Evolutionary conservation across 257 asterid genomes (phyloP).

Genomic region (Nicotiana paniculata): DNA sequence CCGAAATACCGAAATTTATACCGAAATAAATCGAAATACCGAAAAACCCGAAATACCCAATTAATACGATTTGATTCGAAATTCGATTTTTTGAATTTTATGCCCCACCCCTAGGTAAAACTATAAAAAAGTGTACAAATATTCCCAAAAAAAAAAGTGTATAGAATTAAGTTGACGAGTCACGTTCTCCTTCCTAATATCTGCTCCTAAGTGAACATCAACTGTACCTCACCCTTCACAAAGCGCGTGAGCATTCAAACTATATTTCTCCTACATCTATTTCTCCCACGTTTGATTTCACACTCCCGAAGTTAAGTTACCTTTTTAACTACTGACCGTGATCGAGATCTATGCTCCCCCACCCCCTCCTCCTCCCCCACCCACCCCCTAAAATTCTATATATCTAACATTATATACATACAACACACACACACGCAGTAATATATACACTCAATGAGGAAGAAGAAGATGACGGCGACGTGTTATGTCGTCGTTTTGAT

Average conservation of each 20-base stretch:
- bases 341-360: not conserved
- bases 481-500: conserved; percentile 25
- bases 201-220: not conserved
- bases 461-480: conserved; percentile 10
- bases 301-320: not conserved
- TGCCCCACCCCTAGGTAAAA: no score
- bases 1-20: no score
- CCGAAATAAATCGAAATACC: no score
- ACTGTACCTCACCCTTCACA: not conserved
- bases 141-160: no score
- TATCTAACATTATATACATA: not conserved
- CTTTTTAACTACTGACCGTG: conserved; percentile 1
- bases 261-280: not conserved
- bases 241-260: not conserved
- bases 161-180: not conserved
- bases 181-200: not conserved
- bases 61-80: no score
- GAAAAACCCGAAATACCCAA: no score
- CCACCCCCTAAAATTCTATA: not conserved
- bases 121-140: no score
- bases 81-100: no score
- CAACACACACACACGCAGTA: not conserved
- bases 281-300: not conserved
- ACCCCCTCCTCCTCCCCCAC: not conserved
- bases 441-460: conserved; percentile 5